These are phyloP conservation scores for Stagonosporopsis cucurbitacearum DNA, from an alignment of 2,329 filamentous ascomycete species.

Conservation along the genomic window DNA sequence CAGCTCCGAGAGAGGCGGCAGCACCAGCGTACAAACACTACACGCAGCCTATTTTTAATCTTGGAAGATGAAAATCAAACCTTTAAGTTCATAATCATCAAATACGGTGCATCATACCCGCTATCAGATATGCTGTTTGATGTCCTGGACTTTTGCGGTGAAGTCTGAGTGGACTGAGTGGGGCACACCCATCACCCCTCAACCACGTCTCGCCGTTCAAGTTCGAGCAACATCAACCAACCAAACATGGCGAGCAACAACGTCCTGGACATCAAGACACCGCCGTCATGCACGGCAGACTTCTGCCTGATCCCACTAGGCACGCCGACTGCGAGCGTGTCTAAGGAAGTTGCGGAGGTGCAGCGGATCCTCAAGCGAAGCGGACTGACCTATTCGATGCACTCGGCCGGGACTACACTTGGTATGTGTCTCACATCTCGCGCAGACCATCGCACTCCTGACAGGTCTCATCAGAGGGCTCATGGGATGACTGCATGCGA, in stretches of 20 bases:
- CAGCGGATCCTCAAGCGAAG: constrained; percentile 83
- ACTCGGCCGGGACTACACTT: constrained; percentile 90
- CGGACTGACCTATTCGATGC: constrained; percentile 85
- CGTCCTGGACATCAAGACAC: constrained; percentile 58
- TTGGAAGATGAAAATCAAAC: background rate
- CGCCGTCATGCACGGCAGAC: constrained; percentile 79
- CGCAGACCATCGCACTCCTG: constrained; percentile 4
- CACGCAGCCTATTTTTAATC: background rate
- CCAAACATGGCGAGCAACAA: constrained; percentile 31
- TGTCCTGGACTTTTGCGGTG: background rate
- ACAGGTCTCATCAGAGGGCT: constrained; percentile 68
- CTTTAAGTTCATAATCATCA: too few species aligned
- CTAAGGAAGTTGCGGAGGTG: constrained; percentile 80
- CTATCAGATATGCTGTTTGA: background rate
- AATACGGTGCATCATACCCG: background rate
- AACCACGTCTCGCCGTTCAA: background rate
- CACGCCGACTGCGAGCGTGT: constrained; percentile 58
- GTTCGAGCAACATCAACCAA: constrained; percentile 12
- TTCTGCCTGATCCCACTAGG: constrained; percentile 88
- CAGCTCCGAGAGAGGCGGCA: background rate
- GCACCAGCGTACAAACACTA: background rate
- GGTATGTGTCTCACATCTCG: constrained; percentile 51
- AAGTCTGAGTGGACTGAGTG: background rate
- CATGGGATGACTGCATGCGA: constrained; percentile 86
- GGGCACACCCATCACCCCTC: constrained; percentile 1